These are phyloP conservation scores for Agaricus sinodeliciosus DNA, from an alignment of 768 basidiomycete species.

Conservation along the genomic window DNA sequence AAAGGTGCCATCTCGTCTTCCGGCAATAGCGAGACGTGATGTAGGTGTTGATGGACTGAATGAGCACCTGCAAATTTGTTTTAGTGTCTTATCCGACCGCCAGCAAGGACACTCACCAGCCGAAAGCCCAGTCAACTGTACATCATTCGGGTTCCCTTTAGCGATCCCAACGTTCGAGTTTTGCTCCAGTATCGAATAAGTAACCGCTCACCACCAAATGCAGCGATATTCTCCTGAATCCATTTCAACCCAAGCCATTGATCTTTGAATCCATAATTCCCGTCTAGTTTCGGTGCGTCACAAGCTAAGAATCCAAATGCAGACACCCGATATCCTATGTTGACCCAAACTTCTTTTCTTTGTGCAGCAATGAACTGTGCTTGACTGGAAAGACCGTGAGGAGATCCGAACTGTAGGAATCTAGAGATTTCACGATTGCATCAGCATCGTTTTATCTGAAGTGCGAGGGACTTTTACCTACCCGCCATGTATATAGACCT, in stretches of 20 bases:
- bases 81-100: too few species aligned
- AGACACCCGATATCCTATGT: conserved; percentile 71
- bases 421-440: conserved; percentile 25
- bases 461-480: conserved; percentile 18
- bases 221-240: conserved; percentile 59
- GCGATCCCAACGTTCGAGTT: not conserved
- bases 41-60: conserved; percentile 68
- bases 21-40: conserved; percentile 60
- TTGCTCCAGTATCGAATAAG: not conserved
- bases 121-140: conserved; percentile 65
- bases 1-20: conserved; percentile 54
- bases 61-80: conserved; percentile 47
- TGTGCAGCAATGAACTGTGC: conserved; percentile 63
- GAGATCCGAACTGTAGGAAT: conserved; percentile 75
- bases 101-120: conserved; percentile 39
- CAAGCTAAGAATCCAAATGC: conserved; percentile 73
- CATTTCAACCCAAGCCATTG: conserved; percentile 75
- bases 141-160: conserved; percentile 51
- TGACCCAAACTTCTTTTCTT: conserved; percentile 66
- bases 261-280: conserved; percentile 84
- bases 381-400: conserved; percentile 52
- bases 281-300: conserved; percentile 51
- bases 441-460: not conserved
- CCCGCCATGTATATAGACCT: conserved; percentile 77
- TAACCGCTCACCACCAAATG: conserved; percentile 55